These are phyloP conservation scores for Uronychia binucleata DNA, from an alignment of 73 alveolate species.

Conservation along the genomic window DNA sequence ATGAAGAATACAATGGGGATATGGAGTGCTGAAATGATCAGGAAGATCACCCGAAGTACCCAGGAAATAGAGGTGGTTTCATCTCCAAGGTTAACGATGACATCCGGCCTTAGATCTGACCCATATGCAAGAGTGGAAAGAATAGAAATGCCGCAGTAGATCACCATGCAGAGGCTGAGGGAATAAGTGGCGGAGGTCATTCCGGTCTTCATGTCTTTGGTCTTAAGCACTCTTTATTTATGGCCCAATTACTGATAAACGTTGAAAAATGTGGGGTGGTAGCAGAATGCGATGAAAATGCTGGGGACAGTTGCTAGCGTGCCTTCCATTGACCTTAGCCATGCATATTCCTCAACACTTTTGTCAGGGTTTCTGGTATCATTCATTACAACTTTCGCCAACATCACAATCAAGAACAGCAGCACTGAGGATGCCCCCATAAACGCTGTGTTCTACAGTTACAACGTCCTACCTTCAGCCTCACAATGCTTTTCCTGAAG, in stretches of 20 bases:
- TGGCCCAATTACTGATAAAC: conserved; percentile 4
- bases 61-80: not conserved
- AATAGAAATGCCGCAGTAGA: not conserved
- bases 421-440: no score
- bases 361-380: no score
- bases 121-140: not conserved
- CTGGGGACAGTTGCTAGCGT: conserved; percentile 21
- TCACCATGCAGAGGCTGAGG: not conserved
- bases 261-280: not conserved
- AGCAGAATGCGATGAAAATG: conserved; percentile 3
- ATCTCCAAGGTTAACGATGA: not conserved
- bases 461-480: conserved; percentile 9
- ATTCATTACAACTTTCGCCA: no score
- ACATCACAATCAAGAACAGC: no score
- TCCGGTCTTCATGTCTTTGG: conserved; percentile 1
- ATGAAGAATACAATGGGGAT: conserved; percentile 21
- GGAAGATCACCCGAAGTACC: not conserved
- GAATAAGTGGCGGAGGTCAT: not conserved
- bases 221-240: not conserved
- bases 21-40: conserved; percentile 18
- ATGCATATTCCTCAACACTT: no score
- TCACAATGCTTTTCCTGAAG: conserved; percentile 18
- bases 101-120: not conserved
- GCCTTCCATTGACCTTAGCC: no score
- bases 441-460: no score